Evolutionary conservation across 2,329 filamentous ascomycete species (phyloP), one percentile per base, ranked within the genome.

Genomic region (Ceratocystiopsis brevicomis): DNA sequence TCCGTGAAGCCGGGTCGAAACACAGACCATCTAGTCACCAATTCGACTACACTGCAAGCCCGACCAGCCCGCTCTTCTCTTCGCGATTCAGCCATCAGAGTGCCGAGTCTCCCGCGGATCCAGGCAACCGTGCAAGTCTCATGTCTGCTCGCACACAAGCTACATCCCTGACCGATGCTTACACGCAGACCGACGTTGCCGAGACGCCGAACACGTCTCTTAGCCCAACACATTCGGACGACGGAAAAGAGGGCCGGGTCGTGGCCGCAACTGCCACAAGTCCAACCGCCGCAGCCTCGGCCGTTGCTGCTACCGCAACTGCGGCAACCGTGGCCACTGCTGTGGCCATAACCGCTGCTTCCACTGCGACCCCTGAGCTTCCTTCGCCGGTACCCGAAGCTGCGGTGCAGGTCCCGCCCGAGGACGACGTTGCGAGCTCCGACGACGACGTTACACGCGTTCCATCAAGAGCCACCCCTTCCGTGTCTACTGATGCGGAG

Each of bases 1-100:
- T 96, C 50, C 74, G 82, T 42, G 87, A 95, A 62, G 87, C 87
- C n/a, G 86, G 85, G 33, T 80, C 78, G 3, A 73, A 76, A 41
- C 67, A 73, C 43, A 69, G 84, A 44, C 84, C 86, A 3, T 68
- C 73, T 19, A 85, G 79, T 62, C 84, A 79, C 45, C 74, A 81
- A 51, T 92, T 95, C 57, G 83, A 88, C 54, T 90, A 83, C 59
- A 76, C 76, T 50, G 81, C 84, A 3, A 75, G 69, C 42, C 80
- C 83, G 1, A 74, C 74, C 11, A 93, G 84, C 57, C 84, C 86
- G 1, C 62, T 76, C n/a, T 71, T 67, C 42, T 34, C 37, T 30
- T 34, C 33, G 12, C 33, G 11, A 46, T 69, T 68, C 48, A 59
- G 76, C 63, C 58, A 81, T 47, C 75, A 73, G 54, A 93, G 83